phyloP scores from a whole-genome alignment of 1,139 yeast genomes.

The Pichia cactophila region DNA sequence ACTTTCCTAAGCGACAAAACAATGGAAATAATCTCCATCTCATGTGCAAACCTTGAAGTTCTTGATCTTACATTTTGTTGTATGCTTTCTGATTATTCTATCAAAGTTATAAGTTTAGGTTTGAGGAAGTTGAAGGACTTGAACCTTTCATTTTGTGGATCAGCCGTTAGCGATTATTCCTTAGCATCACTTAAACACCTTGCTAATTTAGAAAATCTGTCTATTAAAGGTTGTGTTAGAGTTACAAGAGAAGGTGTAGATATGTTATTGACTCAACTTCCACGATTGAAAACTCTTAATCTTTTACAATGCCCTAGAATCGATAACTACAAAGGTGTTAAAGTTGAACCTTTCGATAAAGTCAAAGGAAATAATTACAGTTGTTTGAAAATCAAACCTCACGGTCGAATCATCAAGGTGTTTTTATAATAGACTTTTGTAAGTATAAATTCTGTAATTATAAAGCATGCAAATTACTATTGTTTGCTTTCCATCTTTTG shows the following conservation, averaged over 20 bases:
- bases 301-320: slow-evolving; percentile 52
- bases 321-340: slow-evolving; percentile 47
- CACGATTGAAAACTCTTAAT: slow-evolving; percentile 47
- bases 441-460: no score
- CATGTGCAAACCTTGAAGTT: slow-evolving; percentile 49
- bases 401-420: slow-evolving; percentile 49
- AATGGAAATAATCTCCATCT: slow-evolving; percentile 51
- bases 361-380: slow-evolving; percentile 45
- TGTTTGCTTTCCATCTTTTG: not conserved
- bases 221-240: slow-evolving; percentile 62
- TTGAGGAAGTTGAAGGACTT: slow-evolving; percentile 48
- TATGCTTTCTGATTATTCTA: slow-evolving; percentile 59
- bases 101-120: slow-evolving; percentile 58
- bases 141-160: slow-evolving; percentile 67
- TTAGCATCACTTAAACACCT: slow-evolving; percentile 50
- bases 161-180: slow-evolving; percentile 70
- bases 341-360: slow-evolving; percentile 47
- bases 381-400: slow-evolving; percentile 50
- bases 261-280: slow-evolving; percentile 50
- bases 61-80: slow-evolving; percentile 68
- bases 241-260: slow-evolving; percentile 73
- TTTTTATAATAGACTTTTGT: slow-evolving; percentile 29
- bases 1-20: slow-evolving; percentile 64
- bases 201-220: slow-evolving; percentile 41
- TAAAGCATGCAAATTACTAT: no score